A percentile compares a stretch with the other conserved stretches of the same genome.
phyloP scores from a whole-genome alignment of 2,329 filamentous ascomycete species.

The Leptosphaerulina australis region DNA sequence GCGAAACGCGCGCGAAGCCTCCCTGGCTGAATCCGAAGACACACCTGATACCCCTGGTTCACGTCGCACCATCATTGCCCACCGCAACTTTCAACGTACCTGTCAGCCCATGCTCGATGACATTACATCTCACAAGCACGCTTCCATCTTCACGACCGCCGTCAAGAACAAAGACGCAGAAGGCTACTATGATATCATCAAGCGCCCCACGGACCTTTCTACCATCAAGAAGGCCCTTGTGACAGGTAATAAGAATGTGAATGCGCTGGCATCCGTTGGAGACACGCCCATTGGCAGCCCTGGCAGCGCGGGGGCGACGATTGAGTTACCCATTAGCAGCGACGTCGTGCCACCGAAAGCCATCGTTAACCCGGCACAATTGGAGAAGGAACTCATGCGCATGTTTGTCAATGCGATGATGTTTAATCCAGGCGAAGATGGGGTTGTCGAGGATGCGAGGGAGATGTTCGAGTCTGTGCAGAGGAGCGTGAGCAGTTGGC shows the following conservation, averaged over 20 bases:
- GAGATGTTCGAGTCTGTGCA: conserved; percentile 92
- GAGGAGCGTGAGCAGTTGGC: conserved; percentile 75
- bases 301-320: conserved; percentile 57
- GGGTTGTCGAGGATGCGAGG: conserved; percentile 82
- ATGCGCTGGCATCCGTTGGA: conserved; percentile 54
- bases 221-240: conserved; percentile 57
- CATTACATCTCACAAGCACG: conserved; percentile 59
- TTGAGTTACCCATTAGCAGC: conserved; percentile 67
- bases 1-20: conserved; percentile 44
- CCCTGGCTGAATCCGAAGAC: conserved; percentile 42
- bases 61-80: conserved; percentile 49
- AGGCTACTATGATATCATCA: conserved; percentile 60
- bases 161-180: conserved; percentile 58
- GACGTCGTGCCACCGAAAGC: conserved; percentile 84
- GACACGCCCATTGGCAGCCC: conserved; percentile 65
- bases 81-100: conserved; percentile 57
- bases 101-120: conserved; percentile 58
- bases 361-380: conserved; percentile 90
- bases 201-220: conserved; percentile 59
- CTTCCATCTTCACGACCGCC: conserved; percentile 56
- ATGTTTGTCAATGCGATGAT: conserved; percentile 99
- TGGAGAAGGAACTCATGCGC: conserved; percentile 90
- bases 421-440: conserved; percentile 94
- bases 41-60: conserved; percentile 35
- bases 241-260: conserved; percentile 64